Evolutionary conservation across 768 basidiomycete genomes (phyloP).

Genomic region (Saitozyma sp.): DNA sequence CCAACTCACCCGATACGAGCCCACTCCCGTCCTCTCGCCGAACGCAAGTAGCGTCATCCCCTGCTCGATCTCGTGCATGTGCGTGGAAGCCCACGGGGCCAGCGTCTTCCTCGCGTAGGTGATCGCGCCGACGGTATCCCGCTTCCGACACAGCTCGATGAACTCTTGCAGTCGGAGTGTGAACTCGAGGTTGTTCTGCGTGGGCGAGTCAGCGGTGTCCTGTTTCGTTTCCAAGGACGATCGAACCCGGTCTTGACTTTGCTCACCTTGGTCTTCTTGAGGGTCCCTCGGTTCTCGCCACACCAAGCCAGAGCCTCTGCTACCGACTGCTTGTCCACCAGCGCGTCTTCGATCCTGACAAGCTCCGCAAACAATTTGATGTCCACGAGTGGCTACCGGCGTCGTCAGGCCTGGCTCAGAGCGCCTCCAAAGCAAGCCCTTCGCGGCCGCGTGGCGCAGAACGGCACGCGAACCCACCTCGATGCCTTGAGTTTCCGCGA

Average conservation of each 20-base stretch:
- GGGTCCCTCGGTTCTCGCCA: constrained; percentile 87
- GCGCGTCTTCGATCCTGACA: constrained; percentile 76
- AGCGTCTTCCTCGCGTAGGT: constrained; percentile 80
- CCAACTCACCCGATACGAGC: constrained; percentile 70
- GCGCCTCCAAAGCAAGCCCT: background rate
- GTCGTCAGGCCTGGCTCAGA: background rate
- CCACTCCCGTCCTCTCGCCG: constrained; percentile 63
- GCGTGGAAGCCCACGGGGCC: constrained; percentile 71
- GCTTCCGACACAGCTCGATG: constrained; percentile 78
- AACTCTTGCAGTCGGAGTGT: constrained; percentile 93
- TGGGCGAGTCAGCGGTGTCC: background rate
- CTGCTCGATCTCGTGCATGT: constrained; percentile 72
- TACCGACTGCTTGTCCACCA: constrained; percentile 68
- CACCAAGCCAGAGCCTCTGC: constrained; percentile 92
- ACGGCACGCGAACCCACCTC: constrained; percentile 61
- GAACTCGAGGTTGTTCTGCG: constrained; percentile 90
- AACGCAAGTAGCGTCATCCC: constrained; percentile 77
- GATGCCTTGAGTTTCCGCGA: constrained; percentile 75
- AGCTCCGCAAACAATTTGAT: constrained; percentile 90
- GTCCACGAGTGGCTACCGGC: constrained; percentile 63
- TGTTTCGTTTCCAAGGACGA: background rate
- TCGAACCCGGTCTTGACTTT: background rate
- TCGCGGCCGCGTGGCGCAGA: background rate
- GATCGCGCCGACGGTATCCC: constrained; percentile 73
- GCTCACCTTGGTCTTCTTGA: constrained; percentile 83